A percentile compares a stretch with the other conserved stretches of the same genome.
These are phyloP conservation scores for Talaromyces sp. DNA, from an alignment of 2,329 filamentous ascomycete species.

Conservation along the genomic window DNA sequence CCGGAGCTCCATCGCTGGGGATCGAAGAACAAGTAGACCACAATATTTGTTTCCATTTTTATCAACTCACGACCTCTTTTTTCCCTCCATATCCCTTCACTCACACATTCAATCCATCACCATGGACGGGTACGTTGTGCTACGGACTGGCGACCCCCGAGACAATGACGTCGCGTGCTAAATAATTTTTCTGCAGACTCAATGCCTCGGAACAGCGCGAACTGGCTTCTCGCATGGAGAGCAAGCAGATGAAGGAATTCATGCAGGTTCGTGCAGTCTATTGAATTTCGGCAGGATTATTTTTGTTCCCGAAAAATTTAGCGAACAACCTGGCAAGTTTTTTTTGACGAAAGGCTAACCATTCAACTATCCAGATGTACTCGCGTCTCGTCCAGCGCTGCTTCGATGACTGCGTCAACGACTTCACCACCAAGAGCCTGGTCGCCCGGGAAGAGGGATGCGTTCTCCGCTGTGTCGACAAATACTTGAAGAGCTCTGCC, in stretches of 20 bases:
- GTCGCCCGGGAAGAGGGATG: constrained; percentile 84
- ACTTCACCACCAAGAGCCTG: constrained; percentile 97
- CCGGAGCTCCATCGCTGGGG: neutral
- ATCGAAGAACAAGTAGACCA: neutral
- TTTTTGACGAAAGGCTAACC: too few relatives aligned
- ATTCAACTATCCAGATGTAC: constrained; percentile 53
- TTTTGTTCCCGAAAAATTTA: too few relatives aligned
- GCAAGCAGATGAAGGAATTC: constrained; percentile 98
- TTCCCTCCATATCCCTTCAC: neutral
- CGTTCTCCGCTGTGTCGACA: constrained; percentile 90
- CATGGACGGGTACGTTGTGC: constrained; percentile 11
- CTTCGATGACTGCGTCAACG: constrained; percentile 95
- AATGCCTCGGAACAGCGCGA: constrained; percentile 79
- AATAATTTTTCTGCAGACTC: constrained; percentile 48
- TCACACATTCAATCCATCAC: neutral
- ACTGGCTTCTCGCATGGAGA: constrained; percentile 90
- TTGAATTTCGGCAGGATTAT: neutral
- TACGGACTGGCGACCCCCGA: neutral
- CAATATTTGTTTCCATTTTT: neutral
- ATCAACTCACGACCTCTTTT: neutral
- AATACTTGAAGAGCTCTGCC: constrained; percentile 88
- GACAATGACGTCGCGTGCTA: constrained; percentile 6
- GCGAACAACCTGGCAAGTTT: too few relatives aligned
- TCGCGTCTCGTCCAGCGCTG: constrained; percentile 59
- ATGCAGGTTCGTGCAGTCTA: constrained; percentile 68